Percentiles rank a stretch among this genome's conserved stretches.
These are phyloP conservation scores for Pontederia crassipes DNA, from an alignment of 176 grass and related monocot species.

Conservation along the genomic window DNA sequence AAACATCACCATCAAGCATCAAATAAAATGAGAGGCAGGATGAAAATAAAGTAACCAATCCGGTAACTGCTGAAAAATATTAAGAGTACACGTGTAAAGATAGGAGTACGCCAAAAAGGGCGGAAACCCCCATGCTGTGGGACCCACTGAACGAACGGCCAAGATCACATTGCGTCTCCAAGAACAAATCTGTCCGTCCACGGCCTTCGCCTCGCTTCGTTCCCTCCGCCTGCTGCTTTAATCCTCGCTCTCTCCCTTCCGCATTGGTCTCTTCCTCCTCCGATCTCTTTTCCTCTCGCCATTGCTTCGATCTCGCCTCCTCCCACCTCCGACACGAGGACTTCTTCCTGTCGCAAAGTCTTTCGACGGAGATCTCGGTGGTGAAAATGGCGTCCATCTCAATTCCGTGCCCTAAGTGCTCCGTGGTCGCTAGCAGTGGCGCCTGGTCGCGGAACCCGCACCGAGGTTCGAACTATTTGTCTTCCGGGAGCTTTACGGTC, in stretches of 20 bases:
- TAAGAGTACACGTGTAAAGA: too few relatives aligned
- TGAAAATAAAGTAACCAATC: too few relatives aligned
- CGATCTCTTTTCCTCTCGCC: neutral
- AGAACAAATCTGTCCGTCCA: too few relatives aligned
- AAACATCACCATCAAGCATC: too few relatives aligned
- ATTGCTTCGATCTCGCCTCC: constrained; percentile 4
- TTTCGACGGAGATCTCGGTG: neutral
- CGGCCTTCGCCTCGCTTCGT: constrained; percentile 18
- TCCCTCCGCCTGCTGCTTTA: constrained; percentile 27
- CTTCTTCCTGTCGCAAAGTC: neutral
- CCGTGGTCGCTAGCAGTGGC: neutral
- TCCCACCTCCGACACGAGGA: neutral
- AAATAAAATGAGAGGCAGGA: too few relatives aligned
- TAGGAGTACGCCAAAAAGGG: too few relatives aligned
- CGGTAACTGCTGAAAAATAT: too few relatives aligned
- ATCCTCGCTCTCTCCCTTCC: constrained; percentile 11
- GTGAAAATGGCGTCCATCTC: constrained; percentile 32
- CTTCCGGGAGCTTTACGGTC: neutral
- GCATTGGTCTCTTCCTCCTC: neutral
- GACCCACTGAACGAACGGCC: too few relatives aligned
- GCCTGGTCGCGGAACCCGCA: neutral
- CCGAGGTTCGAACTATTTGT: neutral
- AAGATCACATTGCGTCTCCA: too few relatives aligned
- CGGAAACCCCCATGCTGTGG: too few relatives aligned
- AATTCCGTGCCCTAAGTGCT: constrained; percentile 36